These are phyloP conservation scores for Penicillium aurantiogriseum DNA, from an alignment of 2,329 filamentous ascomycete species.

Conservation along the genomic window DNA sequence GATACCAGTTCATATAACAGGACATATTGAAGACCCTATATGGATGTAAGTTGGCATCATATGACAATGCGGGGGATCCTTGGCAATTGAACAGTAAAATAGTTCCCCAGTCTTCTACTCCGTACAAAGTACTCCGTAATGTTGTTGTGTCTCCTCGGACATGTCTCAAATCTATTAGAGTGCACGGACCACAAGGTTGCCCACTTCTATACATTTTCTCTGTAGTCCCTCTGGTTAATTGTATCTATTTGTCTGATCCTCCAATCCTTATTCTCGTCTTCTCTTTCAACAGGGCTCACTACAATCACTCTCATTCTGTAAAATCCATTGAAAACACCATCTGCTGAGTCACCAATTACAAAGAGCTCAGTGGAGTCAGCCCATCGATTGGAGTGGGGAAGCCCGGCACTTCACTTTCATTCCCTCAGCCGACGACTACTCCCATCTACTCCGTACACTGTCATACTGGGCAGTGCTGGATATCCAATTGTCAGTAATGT, in stretches of 20 bases:
- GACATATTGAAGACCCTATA: background rate
- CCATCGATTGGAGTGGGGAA: conserved; percentile 17
- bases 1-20: background rate
- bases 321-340: background rate
- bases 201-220: background rate
- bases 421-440: conserved; percentile 16
- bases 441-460: background rate
- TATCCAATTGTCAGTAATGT: conserved; percentile 13
- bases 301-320: background rate
- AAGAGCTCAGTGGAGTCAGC: conserved; percentile 18
- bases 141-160: background rate
- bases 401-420: conserved; percentile 21
- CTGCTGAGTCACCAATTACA: conserved; percentile 24
- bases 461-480: background rate
- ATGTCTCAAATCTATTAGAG: background rate
- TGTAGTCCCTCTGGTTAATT: no score
- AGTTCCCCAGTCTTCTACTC: background rate
- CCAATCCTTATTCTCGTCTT: background rate
- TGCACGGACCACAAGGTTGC: background rate
- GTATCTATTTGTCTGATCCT: background rate
- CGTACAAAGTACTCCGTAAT: no score
- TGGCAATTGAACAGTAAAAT: background rate
- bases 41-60: background rate
- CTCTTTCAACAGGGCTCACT: background rate
- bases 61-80: background rate